These are phyloP conservation scores for Vanilla planifolia DNA, from an alignment of 106 monocot species.

Conservation along the genomic window DNA sequence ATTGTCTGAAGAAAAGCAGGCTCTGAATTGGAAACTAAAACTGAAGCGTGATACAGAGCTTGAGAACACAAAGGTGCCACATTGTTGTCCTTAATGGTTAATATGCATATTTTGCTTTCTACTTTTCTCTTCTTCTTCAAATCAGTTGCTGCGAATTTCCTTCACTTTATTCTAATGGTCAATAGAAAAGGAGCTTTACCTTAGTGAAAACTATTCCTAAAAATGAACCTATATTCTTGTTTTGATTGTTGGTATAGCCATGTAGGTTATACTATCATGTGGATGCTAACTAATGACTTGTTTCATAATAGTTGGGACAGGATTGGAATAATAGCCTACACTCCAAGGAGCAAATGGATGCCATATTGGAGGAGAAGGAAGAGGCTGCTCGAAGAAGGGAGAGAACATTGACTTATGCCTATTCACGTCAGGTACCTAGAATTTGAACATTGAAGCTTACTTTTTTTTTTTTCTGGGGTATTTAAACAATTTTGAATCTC, in stretches of 20 bases:
- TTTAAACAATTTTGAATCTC: background rate
- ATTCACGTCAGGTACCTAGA: constrained; percentile 96
- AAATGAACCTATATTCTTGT: too few relatives aligned
- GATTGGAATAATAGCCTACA: constrained; percentile 77
- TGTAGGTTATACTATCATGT: too few relatives aligned
- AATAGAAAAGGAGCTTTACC: background rate
- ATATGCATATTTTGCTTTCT: too few relatives aligned
- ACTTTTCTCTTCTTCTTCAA: too few relatives aligned
- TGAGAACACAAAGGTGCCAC: constrained; percentile 51
- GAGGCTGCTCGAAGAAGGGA: constrained; percentile 88
- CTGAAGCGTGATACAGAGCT: constrained; percentile 63
- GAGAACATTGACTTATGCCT: constrained; percentile 85
- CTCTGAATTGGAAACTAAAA: constrained; percentile 59
- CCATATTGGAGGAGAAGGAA: constrained; percentile 47
- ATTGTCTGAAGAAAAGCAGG: constrained; percentile 81
- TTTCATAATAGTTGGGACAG: constrained; percentile 54
- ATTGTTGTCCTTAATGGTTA: background rate
- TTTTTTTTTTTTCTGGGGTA: too few relatives aligned
- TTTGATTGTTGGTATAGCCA: too few relatives aligned
- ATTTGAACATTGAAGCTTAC: too few relatives aligned
- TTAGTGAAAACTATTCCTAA: too few relatives aligned
- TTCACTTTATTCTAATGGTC: too few relatives aligned
- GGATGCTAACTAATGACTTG: too few relatives aligned
- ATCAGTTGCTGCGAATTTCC: too few relatives aligned
- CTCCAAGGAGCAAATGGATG: constrained; percentile 82